Evolutionary conservation across 1,284 basidiomycete genomes (phyloP).

Genomic region (Leccinum olivaceoglutinosum): DNA sequence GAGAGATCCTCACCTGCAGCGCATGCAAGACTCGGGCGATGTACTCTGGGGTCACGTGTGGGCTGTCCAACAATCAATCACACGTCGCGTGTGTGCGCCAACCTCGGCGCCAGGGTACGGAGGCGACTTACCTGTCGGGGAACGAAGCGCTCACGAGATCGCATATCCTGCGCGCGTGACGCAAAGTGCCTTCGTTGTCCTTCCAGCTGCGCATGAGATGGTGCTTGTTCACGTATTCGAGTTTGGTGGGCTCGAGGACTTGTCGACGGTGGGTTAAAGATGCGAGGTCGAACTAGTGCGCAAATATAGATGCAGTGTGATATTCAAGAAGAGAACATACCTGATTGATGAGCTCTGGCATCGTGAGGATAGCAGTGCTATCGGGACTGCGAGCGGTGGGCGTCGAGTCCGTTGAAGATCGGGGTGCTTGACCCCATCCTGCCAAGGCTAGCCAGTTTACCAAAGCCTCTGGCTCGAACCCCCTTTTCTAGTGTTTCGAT

Average conservation of each 20-base stretch:
- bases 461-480: conserved; percentile 88
- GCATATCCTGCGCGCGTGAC: conserved; percentile 46
- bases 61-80: conserved; percentile 28
- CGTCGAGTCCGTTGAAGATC: conserved; percentile 17
- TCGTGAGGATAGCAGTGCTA: conserved; percentile 60
- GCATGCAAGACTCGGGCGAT: conserved; percentile 52
- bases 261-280: conserved; percentile 72
- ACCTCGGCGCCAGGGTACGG: no score
- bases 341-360: conserved; percentile 59
- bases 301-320: neutral
- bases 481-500: conserved; percentile 44
- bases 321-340: conserved; percentile 31
- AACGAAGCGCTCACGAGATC: conserved; percentile 39
- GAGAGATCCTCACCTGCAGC: conserved; percentile 41
- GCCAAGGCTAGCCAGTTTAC: conserved; percentile 92
- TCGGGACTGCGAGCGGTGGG: conserved; percentile 44
- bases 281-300: conserved; percentile 62
- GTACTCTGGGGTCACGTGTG: conserved; percentile 46
- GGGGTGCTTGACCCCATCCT: conserved; percentile 67
- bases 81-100: neutral
- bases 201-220: conserved; percentile 54
- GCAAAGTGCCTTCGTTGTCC: conserved; percentile 38
- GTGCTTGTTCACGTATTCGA: conserved; percentile 75
- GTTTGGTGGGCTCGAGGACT: conserved; percentile 64
- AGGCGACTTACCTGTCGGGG: conserved; percentile 31